Percentiles rank a stretch among this genome's conserved stretches.
phyloP scores from a whole-genome alignment of 768 basidiomycete genomes.

The Suillus ampliporus region DNA sequence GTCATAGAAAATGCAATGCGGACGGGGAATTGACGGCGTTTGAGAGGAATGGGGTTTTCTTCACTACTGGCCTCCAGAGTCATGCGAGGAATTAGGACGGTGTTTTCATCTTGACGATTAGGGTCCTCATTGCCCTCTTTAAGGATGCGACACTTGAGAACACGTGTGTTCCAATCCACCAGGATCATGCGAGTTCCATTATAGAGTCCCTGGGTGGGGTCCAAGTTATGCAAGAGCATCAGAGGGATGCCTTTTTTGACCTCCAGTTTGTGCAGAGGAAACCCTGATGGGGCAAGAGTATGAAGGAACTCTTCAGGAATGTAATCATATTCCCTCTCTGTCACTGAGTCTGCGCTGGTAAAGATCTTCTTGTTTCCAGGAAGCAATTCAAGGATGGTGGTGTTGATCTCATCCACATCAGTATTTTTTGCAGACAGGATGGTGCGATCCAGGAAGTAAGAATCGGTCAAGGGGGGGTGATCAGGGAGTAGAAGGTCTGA shows the following conservation, averaged over 20 bases:
- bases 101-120: conserved; percentile 23
- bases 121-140: conserved; percentile 30
- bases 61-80: conserved; percentile 22
- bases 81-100: conserved; percentile 38
- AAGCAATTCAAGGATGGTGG: conserved; percentile 28
- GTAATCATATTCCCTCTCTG: conserved; percentile 27
- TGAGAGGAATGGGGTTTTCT: conserved; percentile 30
- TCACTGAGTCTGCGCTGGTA: conserved; percentile 37
- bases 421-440: conserved; percentile 37
- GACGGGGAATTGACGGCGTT: conserved; percentile 36
- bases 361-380: conserved; percentile 27
- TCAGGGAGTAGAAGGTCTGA: conserved; percentile 19
- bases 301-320: conserved; percentile 46
- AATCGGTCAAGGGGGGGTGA: conserved; percentile 16
- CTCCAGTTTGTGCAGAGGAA: conserved; percentile 45
- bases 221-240: conserved; percentile 50
- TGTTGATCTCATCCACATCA: conserved; percentile 41
- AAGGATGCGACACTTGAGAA: conserved; percentile 32
- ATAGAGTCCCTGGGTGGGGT: conserved; percentile 39
- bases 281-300: conserved; percentile 40
- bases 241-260: conserved; percentile 40
- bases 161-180: conserved; percentile 23
- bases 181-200: conserved; percentile 40
- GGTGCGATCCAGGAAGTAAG: conserved; percentile 34
- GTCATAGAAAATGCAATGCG: conserved; percentile 44